phyloP scores from a whole-genome alignment of 2,329 filamentous ascomycete species.

The Tolypocladium inflatum region DNA sequence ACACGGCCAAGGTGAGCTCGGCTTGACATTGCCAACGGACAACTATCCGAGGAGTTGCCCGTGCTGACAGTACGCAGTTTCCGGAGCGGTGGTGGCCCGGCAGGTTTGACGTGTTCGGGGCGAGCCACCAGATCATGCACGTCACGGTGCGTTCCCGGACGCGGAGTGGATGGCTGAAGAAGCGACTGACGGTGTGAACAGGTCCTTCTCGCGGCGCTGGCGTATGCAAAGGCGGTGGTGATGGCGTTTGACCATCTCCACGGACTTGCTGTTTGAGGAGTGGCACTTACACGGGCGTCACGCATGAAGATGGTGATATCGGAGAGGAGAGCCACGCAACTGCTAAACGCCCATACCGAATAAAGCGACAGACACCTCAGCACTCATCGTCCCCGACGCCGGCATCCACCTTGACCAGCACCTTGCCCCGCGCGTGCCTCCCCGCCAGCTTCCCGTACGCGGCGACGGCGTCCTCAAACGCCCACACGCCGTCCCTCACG shows the following conservation, averaged over 20 bases:
- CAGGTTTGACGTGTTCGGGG: background rate
- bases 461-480: constrained; percentile 24
- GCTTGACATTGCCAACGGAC: background rate
- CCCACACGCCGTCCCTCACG: constrained; percentile 26
- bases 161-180: background rate
- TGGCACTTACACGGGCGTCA: no score
- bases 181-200: background rate
- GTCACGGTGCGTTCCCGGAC: background rate
- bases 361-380: background rate
- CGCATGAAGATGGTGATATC: no score
- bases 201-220: background rate
- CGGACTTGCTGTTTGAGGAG: background rate
- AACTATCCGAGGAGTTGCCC: background rate
- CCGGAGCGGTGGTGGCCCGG: background rate
- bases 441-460: constrained; percentile 24
- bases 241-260: background rate
- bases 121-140: background rate
- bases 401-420: constrained; percentile 23
- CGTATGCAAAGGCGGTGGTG: background rate
- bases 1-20: background rate
- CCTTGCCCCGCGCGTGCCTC: constrained; percentile 26
- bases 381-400: constrained; percentile 13
- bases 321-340: background rate
- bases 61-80: background rate
- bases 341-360: background rate